These are phyloP conservation scores for Populus nigra DNA, from an alignment of 345 rosid genomes.

Conservation along the genomic window DNA sequence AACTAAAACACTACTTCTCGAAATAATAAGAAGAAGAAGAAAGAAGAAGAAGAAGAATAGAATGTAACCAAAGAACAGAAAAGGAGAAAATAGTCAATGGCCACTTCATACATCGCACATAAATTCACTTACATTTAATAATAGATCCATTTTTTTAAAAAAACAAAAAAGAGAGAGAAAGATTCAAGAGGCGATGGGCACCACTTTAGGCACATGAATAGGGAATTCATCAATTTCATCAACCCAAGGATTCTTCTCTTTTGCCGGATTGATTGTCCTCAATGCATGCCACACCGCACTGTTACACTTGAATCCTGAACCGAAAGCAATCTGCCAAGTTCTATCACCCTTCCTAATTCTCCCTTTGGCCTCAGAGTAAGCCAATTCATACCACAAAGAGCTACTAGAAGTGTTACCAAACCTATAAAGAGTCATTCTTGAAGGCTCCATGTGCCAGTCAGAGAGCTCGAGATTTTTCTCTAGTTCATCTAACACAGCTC, in stretches of 20 bases:
- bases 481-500: constrained; percentile 83
- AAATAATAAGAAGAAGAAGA: no score
- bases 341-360: constrained; percentile 78
- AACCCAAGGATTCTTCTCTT: constrained; percentile 81
- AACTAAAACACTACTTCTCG: no score
- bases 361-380: constrained; percentile 83
- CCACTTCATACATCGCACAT: neutral
- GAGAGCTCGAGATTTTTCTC: constrained; percentile 76
- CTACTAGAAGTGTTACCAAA: constrained; percentile 95
- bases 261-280: constrained; percentile 59
- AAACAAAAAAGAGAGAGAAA: no score
- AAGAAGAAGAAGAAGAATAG: no score
- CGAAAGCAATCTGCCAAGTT: constrained; percentile 92
- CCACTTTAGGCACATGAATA: constrained; percentile 45
- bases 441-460: constrained; percentile 92
- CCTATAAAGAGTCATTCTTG: constrained; percentile 82
- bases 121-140: neutral
- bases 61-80: no score
- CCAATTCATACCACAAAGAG: constrained; percentile 84
- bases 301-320: constrained; percentile 95
- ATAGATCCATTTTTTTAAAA: neutral
- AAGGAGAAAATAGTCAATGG: no score
- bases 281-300: constrained; percentile 88
- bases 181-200: constrained; percentile 9
- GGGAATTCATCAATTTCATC: constrained; percentile 80